Conservation (phyloP, 2,329 filamentous ascomycete genomes). For the Clarireedia homoeocarpa region DNA sequence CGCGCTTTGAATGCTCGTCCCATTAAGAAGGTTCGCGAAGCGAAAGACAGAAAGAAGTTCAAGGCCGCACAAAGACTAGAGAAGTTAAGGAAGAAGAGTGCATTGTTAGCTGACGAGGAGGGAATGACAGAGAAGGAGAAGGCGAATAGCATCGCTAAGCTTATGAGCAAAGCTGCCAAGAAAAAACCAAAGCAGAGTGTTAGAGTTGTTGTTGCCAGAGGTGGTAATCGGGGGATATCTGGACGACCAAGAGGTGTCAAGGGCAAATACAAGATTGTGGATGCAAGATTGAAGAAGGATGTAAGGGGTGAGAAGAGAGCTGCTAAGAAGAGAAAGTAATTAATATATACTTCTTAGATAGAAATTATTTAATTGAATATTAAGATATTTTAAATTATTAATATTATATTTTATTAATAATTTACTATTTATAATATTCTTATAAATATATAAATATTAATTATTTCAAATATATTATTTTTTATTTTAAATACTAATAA, state of each 20-base stretch:
- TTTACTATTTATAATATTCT: too few relatives aligned
- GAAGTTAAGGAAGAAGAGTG: conserved; percentile 96
- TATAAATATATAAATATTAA: too few relatives aligned
- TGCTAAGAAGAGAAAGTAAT: conserved; percentile 59
- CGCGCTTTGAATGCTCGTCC: conserved; percentile 89
- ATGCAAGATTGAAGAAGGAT: conserved; percentile 94
- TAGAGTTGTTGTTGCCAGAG: conserved; percentile 82
- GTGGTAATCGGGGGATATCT: conserved; percentile 75
- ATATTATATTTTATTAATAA: too few relatives aligned
- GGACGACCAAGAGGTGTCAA: conserved; percentile 87
- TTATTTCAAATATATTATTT: too few relatives aligned
- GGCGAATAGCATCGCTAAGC: conserved; percentile 69
- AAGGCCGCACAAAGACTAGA: conserved; percentile 85
- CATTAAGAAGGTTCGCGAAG: conserved; percentile 98
- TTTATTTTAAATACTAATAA: too few relatives aligned
- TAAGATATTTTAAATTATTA: too few relatives aligned
- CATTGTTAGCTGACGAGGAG: conserved; percentile 79
- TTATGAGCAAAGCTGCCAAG: conserved; percentile 75
- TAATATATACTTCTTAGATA: too few relatives aligned
- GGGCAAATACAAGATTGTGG: conserved; percentile 96
- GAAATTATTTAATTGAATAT: too few relatives aligned
- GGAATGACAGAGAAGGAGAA: conserved; percentile 95
- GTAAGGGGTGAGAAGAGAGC: conserved; percentile 76
- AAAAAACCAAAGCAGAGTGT: conserved; percentile 80
- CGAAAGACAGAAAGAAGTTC: conserved; percentile 93